Evolutionary conservation across 208 protist genomes (phyloP).

Genomic region (Trichomonas tenax): DNA sequence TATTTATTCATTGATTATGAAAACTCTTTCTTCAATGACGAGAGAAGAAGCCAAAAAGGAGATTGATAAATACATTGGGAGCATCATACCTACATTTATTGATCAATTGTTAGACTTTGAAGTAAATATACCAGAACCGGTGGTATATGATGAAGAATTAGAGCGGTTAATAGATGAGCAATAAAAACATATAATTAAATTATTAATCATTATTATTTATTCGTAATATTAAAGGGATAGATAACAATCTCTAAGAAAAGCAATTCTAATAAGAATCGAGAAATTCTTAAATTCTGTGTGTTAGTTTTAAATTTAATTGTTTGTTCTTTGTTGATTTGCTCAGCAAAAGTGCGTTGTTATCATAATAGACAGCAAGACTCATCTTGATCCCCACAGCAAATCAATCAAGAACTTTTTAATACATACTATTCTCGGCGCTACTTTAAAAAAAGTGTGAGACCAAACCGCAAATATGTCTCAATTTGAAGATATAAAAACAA

Average conservation of each 20-base stretch:
- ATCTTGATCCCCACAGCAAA: not conserved
- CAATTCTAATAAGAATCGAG: too few relatives aligned
- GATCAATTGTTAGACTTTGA: not conserved
- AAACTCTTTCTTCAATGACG: not conserved
- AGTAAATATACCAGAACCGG: not conserved
- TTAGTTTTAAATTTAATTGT: not conserved
- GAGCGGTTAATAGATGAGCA: too few relatives aligned
- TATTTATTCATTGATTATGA: not conserved
- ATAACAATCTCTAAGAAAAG: too few relatives aligned
- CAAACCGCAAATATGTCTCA: not conserved
- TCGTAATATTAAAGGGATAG: too few relatives aligned
- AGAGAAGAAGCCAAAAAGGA: not conserved
- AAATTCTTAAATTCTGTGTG: not conserved
- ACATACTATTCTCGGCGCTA: not conserved
- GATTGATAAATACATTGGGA: not conserved
- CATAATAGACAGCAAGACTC: not conserved
- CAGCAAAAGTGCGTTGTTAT: not conserved
- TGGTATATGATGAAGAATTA: not conserved
- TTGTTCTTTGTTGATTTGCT: not conserved
- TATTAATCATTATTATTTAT: too few relatives aligned
- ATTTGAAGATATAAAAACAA: too few relatives aligned
- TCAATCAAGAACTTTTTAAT: not conserved
- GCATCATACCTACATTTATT: not conserved
- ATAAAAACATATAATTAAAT: too few relatives aligned
- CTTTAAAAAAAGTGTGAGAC: not conserved